Conservation (phyloP, 2,329 filamentous ascomycete genomes). For the Zasmidium cellare region DNA sequence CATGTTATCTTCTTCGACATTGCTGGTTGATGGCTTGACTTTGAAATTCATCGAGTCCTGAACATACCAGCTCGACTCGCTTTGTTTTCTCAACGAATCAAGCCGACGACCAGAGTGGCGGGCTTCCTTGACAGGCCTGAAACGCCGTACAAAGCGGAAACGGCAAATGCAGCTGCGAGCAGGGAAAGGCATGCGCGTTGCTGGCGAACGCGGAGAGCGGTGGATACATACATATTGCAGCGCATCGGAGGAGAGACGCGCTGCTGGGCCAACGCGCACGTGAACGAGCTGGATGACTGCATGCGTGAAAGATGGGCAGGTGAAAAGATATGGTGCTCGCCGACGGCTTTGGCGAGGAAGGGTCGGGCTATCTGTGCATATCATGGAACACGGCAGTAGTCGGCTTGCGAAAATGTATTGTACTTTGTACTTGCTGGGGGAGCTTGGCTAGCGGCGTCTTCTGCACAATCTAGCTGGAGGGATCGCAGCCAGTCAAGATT, state of each 20-base stretch:
- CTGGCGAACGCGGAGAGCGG: not conserved
- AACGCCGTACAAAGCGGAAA: conserved; percentile 8
- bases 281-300: not conserved
- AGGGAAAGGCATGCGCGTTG: conserved; percentile 2
- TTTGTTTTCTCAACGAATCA: not conserved
- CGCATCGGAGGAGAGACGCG: not conserved
- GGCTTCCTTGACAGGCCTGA: conserved; percentile 2
- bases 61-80: too few relatives aligned
- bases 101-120: not conserved
- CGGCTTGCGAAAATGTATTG: not conserved
- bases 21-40: too few relatives aligned
- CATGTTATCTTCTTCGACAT: too few relatives aligned
- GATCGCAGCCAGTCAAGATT: conserved; percentile 4
- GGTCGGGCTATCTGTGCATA: conserved; percentile 3
- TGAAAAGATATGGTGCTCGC: not conserved
- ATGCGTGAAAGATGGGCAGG: too few relatives aligned
- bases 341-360: conserved; percentile 1
- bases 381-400: conserved; percentile 8
- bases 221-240: not conserved
- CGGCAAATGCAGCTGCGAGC: conserved; percentile 5
- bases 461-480: not conserved
- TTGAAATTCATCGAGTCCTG: too few relatives aligned
- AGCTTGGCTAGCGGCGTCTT: not conserved
- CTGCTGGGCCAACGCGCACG: not conserved
- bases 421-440: conserved; percentile 1